Evolutionary conservation across 371 early-diverging fungal species (phyloP).

Genomic region (Syncephalastrum contaminatum): DNA sequence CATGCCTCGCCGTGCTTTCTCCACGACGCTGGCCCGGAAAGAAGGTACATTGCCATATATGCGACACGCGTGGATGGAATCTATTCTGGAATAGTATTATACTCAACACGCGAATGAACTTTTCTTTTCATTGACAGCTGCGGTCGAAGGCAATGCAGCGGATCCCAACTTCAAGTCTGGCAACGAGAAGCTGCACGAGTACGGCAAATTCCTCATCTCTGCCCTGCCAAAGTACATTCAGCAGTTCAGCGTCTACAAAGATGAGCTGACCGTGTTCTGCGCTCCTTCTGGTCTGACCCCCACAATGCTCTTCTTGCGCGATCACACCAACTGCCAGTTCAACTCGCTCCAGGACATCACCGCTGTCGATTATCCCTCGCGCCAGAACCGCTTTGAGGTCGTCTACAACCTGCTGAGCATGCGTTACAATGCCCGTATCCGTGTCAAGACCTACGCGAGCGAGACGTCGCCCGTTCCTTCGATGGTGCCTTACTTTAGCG

Average conservation of each 20-base stretch:
- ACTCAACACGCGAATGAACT: neutral
- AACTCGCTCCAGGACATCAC: conserved; percentile 88
- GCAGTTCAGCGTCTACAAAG: conserved; percentile 96
- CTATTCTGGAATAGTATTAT: neutral
- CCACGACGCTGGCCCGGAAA: conserved; percentile 18
- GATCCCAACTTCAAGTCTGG: conserved; percentile 52
- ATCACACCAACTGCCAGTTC: conserved; percentile 92
- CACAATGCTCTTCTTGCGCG: conserved; percentile 87
- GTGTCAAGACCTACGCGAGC: conserved; percentile 95
- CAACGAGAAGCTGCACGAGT: conserved; percentile 72
- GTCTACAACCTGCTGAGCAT: conserved; percentile 92
- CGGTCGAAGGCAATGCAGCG: conserved; percentile 14
- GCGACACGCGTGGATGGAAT: neutral
- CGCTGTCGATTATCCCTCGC: conserved; percentile 90
- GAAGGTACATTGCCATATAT: conserved; percentile 29
- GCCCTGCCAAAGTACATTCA: conserved; percentile 94
- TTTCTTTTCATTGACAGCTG: conserved; percentile 1
- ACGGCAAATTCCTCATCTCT: conserved; percentile 85
- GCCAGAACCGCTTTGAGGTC: conserved; percentile 93
- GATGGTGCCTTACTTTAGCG: conserved; percentile 67
- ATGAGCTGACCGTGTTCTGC: conserved; percentile 92
- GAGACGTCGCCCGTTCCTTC: conserved; percentile 93
- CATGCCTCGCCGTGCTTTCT: conserved; percentile 29
- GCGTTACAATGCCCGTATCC: conserved; percentile 90
- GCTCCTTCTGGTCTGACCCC: conserved; percentile 81